A percentile compares a stretch with the other conserved stretches of the same genome.
phyloP scores from a whole-genome alignment of 192 early-diverging fungal species.

The Gamsiella multidivaricata region DNA sequence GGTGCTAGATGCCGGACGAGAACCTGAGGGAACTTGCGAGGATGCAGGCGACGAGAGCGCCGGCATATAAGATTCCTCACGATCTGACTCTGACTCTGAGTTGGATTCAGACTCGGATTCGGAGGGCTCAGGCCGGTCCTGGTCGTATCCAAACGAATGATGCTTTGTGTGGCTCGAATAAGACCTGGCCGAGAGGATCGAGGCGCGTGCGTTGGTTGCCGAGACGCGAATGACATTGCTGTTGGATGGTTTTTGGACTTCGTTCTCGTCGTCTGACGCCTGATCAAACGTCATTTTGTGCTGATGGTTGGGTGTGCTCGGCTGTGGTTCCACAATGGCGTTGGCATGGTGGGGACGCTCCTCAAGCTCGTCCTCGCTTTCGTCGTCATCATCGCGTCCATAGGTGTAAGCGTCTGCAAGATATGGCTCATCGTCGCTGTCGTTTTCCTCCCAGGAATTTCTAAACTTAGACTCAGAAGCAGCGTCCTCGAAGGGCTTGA shows the following conservation, averaged over 20 bases:
- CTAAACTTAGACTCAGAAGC: conserved; percentile 18
- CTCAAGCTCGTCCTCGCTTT: conserved; percentile 11
- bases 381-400: conserved; percentile 13
- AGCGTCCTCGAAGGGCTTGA: not conserved
- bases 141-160: conserved; percentile 44
- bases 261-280: conserved; percentile 15
- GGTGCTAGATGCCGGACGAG: conserved; percentile 7
- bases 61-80: conserved; percentile 9
- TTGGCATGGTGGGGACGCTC: not conserved
- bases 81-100: conserved; percentile 48
- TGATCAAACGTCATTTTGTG: conserved; percentile 28
- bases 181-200: conserved; percentile 22
- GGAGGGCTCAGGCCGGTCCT: conserved; percentile 31
- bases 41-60: conserved; percentile 18
- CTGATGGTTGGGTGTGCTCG: not conserved
- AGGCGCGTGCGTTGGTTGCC: conserved; percentile 12
- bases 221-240: conserved; percentile 22
- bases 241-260: conserved; percentile 6
- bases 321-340: not conserved
- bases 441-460: conserved; percentile 43
- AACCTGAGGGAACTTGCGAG: not conserved
- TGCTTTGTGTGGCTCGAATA: conserved; percentile 53
- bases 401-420: conserved; percentile 25
- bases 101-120: conserved; percentile 46
- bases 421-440: conserved; percentile 42